Percentiles rank a stretch among this genome's conserved stretches.
phyloP scores from a whole-genome alignment of 176 grass and related monocot genomes.

The Rhynchospora pubera region DNA sequence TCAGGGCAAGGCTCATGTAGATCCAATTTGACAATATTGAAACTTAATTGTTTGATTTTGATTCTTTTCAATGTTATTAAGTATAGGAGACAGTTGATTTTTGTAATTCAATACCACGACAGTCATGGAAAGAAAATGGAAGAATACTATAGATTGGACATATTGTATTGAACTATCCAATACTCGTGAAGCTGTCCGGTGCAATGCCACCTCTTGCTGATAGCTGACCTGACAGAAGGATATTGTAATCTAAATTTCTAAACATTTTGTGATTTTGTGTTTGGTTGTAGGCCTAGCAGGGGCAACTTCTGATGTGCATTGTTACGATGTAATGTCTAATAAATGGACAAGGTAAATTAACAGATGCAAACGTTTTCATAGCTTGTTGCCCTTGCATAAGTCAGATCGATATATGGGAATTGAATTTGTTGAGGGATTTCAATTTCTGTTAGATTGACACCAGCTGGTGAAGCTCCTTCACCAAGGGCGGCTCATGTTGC shows the following conservation, averaged over 20 bases:
- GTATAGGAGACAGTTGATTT: neutral
- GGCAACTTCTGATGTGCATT: slow-evolving; percentile 87
- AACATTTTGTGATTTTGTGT: slow-evolving; percentile 21
- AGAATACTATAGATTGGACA: neutral
- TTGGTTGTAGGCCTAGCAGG: slow-evolving; percentile 78
- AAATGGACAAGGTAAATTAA: slow-evolving; percentile 82
- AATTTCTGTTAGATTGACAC: slow-evolving; percentile 61
- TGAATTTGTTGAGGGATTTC: slow-evolving; percentile 8
- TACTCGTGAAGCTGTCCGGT: neutral
- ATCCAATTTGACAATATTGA: neutral
- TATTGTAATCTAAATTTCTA: neutral
- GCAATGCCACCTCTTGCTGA: neutral
- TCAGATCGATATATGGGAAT: neutral
- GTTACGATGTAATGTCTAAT: slow-evolving; percentile 80
- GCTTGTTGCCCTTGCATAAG: neutral
- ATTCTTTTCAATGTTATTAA: neutral
- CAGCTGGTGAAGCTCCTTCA: slow-evolving; percentile 91
- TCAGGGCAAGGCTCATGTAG: neutral
- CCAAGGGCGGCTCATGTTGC: slow-evolving; percentile 97
- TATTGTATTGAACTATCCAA: neutral
- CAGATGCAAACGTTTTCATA: neutral
- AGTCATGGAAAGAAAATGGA: neutral
- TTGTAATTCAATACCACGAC: neutral
- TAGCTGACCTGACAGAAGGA: neutral
- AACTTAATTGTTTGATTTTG: neutral